Evolutionary conservation across 176 grass and related monocot genomes (phyloP).

Genomic region (Raddia guianensis): DNA sequence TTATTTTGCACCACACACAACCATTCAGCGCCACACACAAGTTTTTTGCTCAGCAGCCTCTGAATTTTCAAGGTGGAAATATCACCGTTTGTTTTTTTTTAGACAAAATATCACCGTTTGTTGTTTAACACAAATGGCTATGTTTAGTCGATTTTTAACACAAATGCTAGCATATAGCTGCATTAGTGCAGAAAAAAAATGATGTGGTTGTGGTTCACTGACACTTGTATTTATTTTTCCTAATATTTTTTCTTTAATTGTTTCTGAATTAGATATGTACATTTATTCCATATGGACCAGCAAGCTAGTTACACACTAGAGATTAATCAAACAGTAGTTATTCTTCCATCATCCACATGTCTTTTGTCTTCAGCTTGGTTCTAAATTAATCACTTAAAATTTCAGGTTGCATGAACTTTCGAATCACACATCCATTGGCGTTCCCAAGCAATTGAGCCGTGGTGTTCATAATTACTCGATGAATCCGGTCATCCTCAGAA

Average conservation of each 20-base stretch:
- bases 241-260: not conserved
- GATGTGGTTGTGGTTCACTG: not conserved
- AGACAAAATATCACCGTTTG: not conserved
- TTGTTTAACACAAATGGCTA: not conserved
- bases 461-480: slow-evolving; percentile 59
- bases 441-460: not conserved
- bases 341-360: not conserved
- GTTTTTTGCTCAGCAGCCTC: not conserved
- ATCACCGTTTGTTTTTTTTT: not conserved
- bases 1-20: too few relatives aligned
- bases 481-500: slow-evolving; percentile 77
- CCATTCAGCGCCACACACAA: too few relatives aligned
- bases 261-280: slow-evolving; percentile 15
- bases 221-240: not conserved
- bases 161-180: not conserved
- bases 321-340: not conserved
- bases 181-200: not conserved
- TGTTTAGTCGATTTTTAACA: too few relatives aligned
- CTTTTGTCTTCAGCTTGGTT: not conserved
- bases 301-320: not conserved
- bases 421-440: not conserved
- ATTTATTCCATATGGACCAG: slow-evolving; percentile 18
- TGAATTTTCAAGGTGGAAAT: not conserved
- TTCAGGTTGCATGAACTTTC: slow-evolving; percentile 23
- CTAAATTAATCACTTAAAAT: slow-evolving; percentile 8